A percentile compares a stretch with the other conserved stretches of the same genome.
These are phyloP conservation scores for Euphorbia celastroides DNA, from an alignment of 441 rosid genomes.

Conservation along the genomic window DNA sequence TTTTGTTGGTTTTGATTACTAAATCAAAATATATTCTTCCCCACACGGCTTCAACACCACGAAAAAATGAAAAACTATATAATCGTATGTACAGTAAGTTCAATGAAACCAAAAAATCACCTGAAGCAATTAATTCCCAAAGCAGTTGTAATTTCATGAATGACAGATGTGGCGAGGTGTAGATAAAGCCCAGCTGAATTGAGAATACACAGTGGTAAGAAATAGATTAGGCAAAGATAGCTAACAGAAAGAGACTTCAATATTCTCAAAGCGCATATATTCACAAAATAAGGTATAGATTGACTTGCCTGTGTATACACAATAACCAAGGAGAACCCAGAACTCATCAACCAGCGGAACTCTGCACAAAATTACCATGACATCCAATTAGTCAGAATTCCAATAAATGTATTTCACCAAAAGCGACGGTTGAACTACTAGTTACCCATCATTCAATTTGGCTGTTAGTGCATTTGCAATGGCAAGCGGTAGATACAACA, in stretches of 20 bases:
- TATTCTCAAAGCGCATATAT: neutral
- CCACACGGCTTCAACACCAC: no score
- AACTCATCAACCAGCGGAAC: slow-evolving; percentile 82
- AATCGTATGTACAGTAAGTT: no score
- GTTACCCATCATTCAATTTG: slow-evolving; percentile 77
- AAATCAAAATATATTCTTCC: no score
- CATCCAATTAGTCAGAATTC: slow-evolving; percentile 5
- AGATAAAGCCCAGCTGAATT: slow-evolving; percentile 60
- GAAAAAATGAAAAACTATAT: no score
- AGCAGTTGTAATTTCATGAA: slow-evolving; percentile 85
- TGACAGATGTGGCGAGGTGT: slow-evolving; percentile 87
- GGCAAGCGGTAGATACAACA: slow-evolving; percentile 88
- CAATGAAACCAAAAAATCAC: slow-evolving; percentile 30
- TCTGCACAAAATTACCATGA: slow-evolving; percentile 32
- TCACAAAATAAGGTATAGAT: slow-evolving; percentile 8
- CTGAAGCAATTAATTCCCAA: slow-evolving; percentile 98
- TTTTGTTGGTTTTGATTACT: neutral
- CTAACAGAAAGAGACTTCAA: no score
- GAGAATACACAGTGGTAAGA: slow-evolving; percentile 25
- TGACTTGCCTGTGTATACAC: slow-evolving; percentile 64
- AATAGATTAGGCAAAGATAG: no score
- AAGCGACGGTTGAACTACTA: neutral
- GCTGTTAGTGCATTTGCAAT: slow-evolving; percentile 88
- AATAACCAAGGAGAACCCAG: slow-evolving; percentile 94
- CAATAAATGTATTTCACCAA: slow-evolving; percentile 9